Percentiles rank a stretch among this genome's conserved stretches.
Evolutionary conservation across 2,329 filamentous ascomycete genomes (phyloP).

Genomic region (Domatiomyces catenatus): DNA sequence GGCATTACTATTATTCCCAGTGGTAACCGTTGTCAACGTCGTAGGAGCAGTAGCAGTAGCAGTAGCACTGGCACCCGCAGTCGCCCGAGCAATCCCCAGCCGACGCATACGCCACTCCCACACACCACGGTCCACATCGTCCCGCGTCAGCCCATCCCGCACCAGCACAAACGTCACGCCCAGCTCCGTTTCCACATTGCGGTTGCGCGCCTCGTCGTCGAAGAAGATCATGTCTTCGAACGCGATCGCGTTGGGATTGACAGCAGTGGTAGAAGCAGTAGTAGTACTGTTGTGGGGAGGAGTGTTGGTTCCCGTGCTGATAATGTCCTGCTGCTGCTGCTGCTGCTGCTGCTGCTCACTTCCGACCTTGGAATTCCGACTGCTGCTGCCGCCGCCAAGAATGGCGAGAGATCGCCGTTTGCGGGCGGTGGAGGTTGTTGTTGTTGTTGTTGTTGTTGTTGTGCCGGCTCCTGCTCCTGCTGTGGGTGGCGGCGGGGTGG

Average conservation of each 20-base stretch:
- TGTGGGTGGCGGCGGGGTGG: too few species aligned
- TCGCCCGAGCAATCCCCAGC: conserved; percentile 1
- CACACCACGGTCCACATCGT: conserved; percentile 66
- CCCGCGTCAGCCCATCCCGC: conserved; percentile 58
- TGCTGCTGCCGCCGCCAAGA: too few species aligned
- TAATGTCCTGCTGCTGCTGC: background rate
- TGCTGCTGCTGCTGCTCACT: too few species aligned
- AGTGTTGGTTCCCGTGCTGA: too few species aligned
- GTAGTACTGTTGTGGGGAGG: background rate
- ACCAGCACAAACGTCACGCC: conserved; percentile 79
- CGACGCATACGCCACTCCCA: conserved; percentile 64
- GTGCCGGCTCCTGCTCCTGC: too few species aligned
- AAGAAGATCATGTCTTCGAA: conserved; percentile 91
- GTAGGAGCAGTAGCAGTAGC: too few species aligned
- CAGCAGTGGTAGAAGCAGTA: background rate
- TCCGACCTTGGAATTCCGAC: too few species aligned
- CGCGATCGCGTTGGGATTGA: conserved; percentile 34
- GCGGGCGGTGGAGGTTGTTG: background rate
- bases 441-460: too few species aligned
- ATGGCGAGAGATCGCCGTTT: too few species aligned
- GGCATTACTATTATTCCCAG: background rate
- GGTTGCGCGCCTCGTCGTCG: conserved; percentile 77
- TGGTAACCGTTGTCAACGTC: background rate
- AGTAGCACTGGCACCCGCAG: background rate
- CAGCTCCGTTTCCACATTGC: conserved; percentile 57